Evolutionary conservation across 2,329 filamentous ascomycete species (phyloP).

Genomic region (Blumeria hordei): DNA sequence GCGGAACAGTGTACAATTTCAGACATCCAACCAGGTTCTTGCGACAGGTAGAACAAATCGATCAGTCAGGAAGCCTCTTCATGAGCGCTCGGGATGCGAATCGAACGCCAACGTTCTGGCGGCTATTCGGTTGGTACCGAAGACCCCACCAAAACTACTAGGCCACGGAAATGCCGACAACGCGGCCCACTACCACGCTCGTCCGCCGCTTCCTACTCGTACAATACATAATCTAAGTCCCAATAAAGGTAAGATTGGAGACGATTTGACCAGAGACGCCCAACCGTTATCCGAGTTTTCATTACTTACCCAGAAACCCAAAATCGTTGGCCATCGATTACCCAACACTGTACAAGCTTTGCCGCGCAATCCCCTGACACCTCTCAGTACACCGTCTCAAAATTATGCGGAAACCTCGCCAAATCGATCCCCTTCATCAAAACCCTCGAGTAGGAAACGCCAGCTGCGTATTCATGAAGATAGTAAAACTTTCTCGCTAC

Average conservation of each 20-base stretch:
- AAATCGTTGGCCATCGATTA: not conserved
- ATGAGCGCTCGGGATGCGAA: constrained; percentile 2
- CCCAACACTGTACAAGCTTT: not conserved
- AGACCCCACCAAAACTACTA: constrained; percentile 6
- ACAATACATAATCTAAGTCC: constrained; percentile 13
- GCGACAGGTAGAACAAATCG: not conserved
- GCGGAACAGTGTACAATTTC: no score
- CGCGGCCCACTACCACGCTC: constrained; percentile 11
- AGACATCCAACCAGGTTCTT: no score
- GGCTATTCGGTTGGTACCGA: constrained; percentile 7
- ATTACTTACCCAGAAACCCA: constrained; percentile 4
- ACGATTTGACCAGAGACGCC: constrained; percentile 7
- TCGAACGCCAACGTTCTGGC: constrained; percentile 3
- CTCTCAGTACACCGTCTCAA: constrained; percentile 4
- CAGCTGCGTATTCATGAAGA: constrained; percentile 13
- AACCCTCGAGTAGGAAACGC: constrained; percentile 12
- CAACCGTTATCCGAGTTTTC: constrained; percentile 9
- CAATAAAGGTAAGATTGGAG: constrained; percentile 5
- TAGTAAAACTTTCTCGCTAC: constrained; percentile 14
- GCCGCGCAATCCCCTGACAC: not conserved
- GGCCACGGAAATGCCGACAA: not conserved
- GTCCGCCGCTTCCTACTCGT: constrained; percentile 14
- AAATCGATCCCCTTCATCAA: constrained; percentile 7
- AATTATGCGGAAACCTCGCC: constrained; percentile 9
- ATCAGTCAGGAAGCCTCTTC: not conserved